These are phyloP conservation scores for Cenococcum geophilum DNA, from an alignment of 495 filamentous ascomycete genomes.

Conservation along the genomic window DNA sequence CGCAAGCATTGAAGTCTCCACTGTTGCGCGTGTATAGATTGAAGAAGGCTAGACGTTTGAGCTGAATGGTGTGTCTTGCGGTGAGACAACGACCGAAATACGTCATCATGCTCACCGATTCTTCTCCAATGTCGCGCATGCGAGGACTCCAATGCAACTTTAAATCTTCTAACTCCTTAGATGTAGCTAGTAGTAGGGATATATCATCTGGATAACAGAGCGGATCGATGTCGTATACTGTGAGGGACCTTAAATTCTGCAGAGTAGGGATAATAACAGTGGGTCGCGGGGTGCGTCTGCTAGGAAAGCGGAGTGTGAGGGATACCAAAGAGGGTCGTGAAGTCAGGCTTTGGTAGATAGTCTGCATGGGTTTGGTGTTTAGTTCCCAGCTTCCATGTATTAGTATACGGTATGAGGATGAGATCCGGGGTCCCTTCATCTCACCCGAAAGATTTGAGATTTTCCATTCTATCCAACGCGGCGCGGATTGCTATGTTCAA, in stretches of 20 bases:
- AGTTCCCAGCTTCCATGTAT: constrained; percentile 51
- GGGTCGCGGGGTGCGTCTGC: constrained; percentile 52
- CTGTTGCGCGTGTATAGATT: constrained; percentile 54
- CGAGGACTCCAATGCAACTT: constrained; percentile 57
- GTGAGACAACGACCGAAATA: constrained; percentile 53
- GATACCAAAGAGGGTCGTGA: constrained; percentile 47
- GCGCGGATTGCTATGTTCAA: constrained; percentile 54
- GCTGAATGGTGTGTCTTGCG: constrained; percentile 40
- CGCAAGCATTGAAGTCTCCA: constrained; percentile 15
- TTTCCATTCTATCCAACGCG: constrained; percentile 53
- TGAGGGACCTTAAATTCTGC: constrained; percentile 48
- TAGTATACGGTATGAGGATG: background rate
- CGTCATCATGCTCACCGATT: constrained; percentile 48
- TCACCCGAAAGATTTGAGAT: constrained; percentile 49
- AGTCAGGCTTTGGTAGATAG: constrained; percentile 51
- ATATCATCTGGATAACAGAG: constrained; percentile 62
- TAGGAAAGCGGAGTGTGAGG: constrained; percentile 52
- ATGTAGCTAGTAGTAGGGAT: constrained; percentile 48
- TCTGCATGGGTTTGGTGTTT: constrained; percentile 56
- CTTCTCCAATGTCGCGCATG: constrained; percentile 54
- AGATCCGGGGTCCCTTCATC: background rate
- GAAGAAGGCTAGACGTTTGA: constrained; percentile 49
- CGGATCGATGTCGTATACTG: constrained; percentile 55
- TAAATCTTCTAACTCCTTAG: constrained; percentile 49
- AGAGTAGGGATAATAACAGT: constrained; percentile 54